A percentile compares a stretch with the other conserved stretches of the same genome.
These are phyloP conservation scores for Anthostomella pinea DNA, from an alignment of 2,329 filamentous ascomycete genomes.

Conservation along the genomic window DNA sequence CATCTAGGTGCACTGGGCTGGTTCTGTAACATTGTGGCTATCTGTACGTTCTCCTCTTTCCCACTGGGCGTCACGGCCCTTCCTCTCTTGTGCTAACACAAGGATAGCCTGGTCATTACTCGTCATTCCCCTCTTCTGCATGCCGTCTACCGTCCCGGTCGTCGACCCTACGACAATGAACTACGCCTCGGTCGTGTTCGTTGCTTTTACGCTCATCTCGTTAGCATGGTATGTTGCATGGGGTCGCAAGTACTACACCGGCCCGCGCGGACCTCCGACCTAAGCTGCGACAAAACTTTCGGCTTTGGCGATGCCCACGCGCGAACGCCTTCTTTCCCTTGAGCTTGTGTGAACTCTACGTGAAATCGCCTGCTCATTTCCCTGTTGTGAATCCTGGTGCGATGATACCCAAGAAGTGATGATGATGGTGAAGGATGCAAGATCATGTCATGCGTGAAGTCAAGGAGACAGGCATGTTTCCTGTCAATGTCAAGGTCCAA, in stretches of 20 bases:
- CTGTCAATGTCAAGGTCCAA: too few relatives aligned
- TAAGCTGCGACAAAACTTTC: conserved; percentile 7
- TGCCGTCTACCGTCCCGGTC: conserved; percentile 64
- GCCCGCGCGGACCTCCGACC: conserved; percentile 58
- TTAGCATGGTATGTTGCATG: conserved; percentile 66
- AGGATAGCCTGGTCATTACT: conserved; percentile 61
- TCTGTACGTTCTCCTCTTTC: conserved; percentile 46
- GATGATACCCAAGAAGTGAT: conserved; percentile 12
- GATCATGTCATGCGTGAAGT: conserved; percentile 1
- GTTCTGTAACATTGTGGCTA: conserved; percentile 61
- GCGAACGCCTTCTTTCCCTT: conserved; percentile 2
- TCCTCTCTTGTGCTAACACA: conserved; percentile 26
- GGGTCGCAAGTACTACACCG: conserved; percentile 67
- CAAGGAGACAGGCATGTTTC: neutral
- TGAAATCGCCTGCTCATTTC: conserved; percentile 1
- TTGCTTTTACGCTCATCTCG: conserved; percentile 60
- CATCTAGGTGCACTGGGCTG: conserved; percentile 60
- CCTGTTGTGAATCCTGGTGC: conserved; percentile 4
- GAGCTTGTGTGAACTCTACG: neutral
- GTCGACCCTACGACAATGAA: conserved; percentile 58
- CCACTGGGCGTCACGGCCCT: conserved; percentile 2
- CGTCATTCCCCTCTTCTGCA: conserved; percentile 71
- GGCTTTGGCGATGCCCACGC: conserved; percentile 1
- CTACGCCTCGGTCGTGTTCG: conserved; percentile 73
- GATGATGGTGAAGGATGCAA: conserved; percentile 6